phyloP scores from a whole-genome alignment of 352 stramenopile genomes.

The Nothophytophthora sp. region DNA sequence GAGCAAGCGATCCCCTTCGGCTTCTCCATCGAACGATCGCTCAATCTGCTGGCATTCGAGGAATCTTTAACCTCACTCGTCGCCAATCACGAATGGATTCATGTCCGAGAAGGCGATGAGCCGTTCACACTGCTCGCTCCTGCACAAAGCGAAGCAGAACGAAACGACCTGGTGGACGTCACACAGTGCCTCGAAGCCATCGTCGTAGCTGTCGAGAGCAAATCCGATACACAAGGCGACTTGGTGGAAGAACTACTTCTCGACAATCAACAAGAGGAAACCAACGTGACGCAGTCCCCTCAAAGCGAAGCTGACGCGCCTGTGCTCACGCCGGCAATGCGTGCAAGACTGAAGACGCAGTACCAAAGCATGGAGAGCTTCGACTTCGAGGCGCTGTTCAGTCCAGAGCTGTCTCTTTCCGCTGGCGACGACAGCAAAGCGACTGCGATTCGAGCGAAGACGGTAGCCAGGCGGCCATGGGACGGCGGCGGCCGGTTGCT shows the following conservation, averaged over 20 bases:
- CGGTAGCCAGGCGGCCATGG: neutral
- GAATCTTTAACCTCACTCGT: slow-evolving; percentile 32
- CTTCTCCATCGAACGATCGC: slow-evolving; percentile 34
- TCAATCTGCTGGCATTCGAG: slow-evolving; percentile 48
- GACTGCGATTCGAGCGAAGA: slow-evolving; percentile 4
- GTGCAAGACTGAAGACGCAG: slow-evolving; percentile 17
- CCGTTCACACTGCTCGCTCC: slow-evolving; percentile 18
- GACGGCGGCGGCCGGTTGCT: slow-evolving; percentile 20
- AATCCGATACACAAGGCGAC: slow-evolving; percentile 4
- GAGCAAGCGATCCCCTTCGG: slow-evolving; percentile 34
- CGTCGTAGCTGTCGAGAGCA: slow-evolving; percentile 17
- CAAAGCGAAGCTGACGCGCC: neutral
- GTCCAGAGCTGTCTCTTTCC: slow-evolving; percentile 30
- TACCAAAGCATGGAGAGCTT: slow-evolving; percentile 47
- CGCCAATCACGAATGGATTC: slow-evolving; percentile 48
- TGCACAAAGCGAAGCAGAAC: slow-evolving; percentile 13
- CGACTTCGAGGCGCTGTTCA: slow-evolving; percentile 52
- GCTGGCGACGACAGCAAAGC: neutral
- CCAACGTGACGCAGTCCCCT: neutral
- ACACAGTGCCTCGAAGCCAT: slow-evolving; percentile 25
- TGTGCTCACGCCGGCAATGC: slow-evolving; percentile 9
- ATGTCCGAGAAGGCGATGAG: slow-evolving; percentile 3
- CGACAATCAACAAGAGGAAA: neutral
- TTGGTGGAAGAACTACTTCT: neutral
- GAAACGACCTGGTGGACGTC: slow-evolving; percentile 17